Evolutionary conservation across 179 eudicot genomes (phyloP), one percentile per base, ranked within the genome.

Genomic region (Spergularia azorica): DNA sequence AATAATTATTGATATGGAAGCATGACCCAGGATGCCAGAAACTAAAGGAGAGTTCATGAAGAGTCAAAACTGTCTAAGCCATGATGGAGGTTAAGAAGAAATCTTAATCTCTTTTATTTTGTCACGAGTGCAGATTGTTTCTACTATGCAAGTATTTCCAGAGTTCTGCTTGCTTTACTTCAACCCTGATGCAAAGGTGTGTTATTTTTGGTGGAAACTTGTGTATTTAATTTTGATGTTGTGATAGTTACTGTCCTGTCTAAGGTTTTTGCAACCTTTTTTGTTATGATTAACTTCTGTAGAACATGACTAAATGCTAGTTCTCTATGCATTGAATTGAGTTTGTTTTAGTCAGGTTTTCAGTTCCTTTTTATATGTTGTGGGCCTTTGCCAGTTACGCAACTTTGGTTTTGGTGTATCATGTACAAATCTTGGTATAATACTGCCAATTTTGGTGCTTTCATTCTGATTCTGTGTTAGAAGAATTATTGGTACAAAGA

Each of bases 151-250:
- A 82, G 85, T 94, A 56, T 76, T 67, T 73, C 98, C 98, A 38
- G 89, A 84, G 63, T 89, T 86, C 79, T 84, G 84, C 83, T 80
- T 92, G 85, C 84, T 94, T 75, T 88, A 86, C 65, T 85, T 83
- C 85, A 79, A 82, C 79, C 86, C 84, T 68, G 89, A 86, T 72
- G 92, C 97, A 16, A 83, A 71, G 94, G 94, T 90, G 79, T 63
- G n/a, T 59, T 21, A 51, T 20, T 70, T 72, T 48, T 72, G 43
- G 26, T 39, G 46, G 41, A 32, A 67, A 63, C 56, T 67, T 51
- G 18, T 36, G 38, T 16, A 5, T 60, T 59, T 56, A 67, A 43
- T 79, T 10, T 16, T 26, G 14, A 51, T 69, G 39, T n/a, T 51
- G 59, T 12, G 57, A 69, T 50, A 12, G 62, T 70, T 36, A 7